Evolutionary conservation across 2,329 filamentous ascomycete species (phyloP), one percentile per base, ranked within the genome.

Genomic region (Colletotrichum orbiculare): DNA sequence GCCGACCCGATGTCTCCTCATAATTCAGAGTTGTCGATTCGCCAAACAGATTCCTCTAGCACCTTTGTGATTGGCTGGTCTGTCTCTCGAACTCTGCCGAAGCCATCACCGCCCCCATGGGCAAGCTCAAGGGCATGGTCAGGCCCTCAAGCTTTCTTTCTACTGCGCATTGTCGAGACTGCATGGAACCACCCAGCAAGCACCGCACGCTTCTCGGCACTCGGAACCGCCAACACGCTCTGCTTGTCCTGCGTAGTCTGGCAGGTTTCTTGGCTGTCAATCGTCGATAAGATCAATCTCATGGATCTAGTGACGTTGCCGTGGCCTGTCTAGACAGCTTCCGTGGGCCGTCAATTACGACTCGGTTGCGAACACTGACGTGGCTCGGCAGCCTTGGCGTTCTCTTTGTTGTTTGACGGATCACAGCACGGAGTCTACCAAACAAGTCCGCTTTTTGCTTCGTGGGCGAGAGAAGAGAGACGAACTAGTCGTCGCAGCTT

Each of bases 91-190:
- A 50, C 33, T 39, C 39, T 45, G 52, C 55, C 50, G 15, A 52
- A 34, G 58, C 46, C 37, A 15, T 62, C 62, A 65, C 58, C 37
- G 63, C 58, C 63, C 63, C 58, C 37, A 48, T 25, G 5, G 46
- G 15, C 58, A 25, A 65, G 62, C 62, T 55, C 46, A 62, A 62
- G 45, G 34, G 43, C 58, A 25, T 35, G 42, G 46, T 34, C 37
- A 47, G 45, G 25, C 48, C 49, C 57, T 41, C 41, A 52, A 50
- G 11, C 35, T 35, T 43, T 52, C 17, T 43, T 53, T 33, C 43
- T 60, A n/a, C 55, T 43, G 48, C 57, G 33, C 45, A 43, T 52
- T 33, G 45, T 39, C 45, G 46, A 13, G 25, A 10, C 38, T 5
- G 38, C 38, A 9, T 46, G 17, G 43, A 52, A 25, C 46, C 12